These are phyloP conservation scores for Pisolithus albus DNA, from an alignment of 768 basidiomycete species.

Conservation along the genomic window DNA sequence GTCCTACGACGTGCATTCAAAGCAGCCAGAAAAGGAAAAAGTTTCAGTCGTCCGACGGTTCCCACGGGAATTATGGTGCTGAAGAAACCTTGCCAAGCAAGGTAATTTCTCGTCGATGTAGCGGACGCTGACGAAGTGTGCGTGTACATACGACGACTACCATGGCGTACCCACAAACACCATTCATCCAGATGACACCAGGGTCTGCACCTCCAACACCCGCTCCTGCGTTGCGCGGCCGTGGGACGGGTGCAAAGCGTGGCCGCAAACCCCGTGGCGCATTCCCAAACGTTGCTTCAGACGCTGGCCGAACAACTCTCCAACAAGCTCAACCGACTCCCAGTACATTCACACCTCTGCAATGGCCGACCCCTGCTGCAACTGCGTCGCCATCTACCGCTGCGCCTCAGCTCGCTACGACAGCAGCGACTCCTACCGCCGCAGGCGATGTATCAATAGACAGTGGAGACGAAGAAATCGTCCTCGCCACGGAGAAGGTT, in stretches of 20 bases:
- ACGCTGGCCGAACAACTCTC: slow-evolving; percentile 7
- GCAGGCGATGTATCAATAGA: slow-evolving; percentile 5
- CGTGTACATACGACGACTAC: too few relatives aligned
- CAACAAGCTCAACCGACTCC: slow-evolving; percentile 8
- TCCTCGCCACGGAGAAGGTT: not conserved
- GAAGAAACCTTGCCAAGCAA: too few relatives aligned
- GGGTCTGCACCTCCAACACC: slow-evolving; percentile 11
- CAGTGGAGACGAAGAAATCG: slow-evolving; percentile 4
- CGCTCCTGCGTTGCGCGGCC: slow-evolving; percentile 1
- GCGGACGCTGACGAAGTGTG: too few relatives aligned
- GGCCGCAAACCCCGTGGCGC: slow-evolving; percentile 43
- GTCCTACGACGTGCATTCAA: too few relatives aligned
- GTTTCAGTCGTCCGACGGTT: too few relatives aligned
- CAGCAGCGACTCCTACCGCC: slow-evolving; percentile 1
- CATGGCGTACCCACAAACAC: slow-evolving; percentile 8
- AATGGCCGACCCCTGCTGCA: slow-evolving; percentile 24
- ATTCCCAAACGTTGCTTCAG: slow-evolving; percentile 20
- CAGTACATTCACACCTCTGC: slow-evolving; percentile 24
- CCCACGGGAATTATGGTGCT: too few relatives aligned
- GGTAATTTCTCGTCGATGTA: too few relatives aligned
- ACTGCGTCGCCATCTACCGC: not conserved
- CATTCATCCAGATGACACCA: slow-evolving; percentile 23
- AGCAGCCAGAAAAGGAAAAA: too few relatives aligned
- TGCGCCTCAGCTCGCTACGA: not conserved
- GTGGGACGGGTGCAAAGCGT: slow-evolving; percentile 34